Evolutionary conservation across 176 grass and related monocot genomes (phyloP), one percentile per base, ranked within the genome.

Genomic region (Triticum dicoccoides): DNA sequence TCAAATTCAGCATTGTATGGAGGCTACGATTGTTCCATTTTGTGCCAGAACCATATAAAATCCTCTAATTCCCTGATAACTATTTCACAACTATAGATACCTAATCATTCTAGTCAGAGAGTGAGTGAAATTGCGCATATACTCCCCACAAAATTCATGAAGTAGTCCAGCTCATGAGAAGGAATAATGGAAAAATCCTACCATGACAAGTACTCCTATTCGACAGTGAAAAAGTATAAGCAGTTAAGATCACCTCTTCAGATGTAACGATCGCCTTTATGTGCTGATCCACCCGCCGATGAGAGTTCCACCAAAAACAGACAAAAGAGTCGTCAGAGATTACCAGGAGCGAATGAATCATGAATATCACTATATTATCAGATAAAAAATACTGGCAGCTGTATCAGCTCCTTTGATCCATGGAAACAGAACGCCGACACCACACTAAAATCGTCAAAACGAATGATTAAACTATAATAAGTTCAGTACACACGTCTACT

Each of bases 181-280:
- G 2, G 3, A 15, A 35, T 8, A 6, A 41, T 29, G 70, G 29
- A 69, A 84, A 88, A 29, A 10, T 14, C 14, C 32, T 65, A 8
- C 32, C 39, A 80, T 77, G 30, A 81, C 45, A 80, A 83, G 27
- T 30, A 30, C 30, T 30, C 30, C 30, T 30, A 79, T 73, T 59
- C 14, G 3, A 30, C 27, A 63, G 34, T 12, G 15, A 49, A 62
- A 51, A 77, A 62, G 42, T 1, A 21, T 54, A 65, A 27, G 49
- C 24, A 87, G 72, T 44, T 68, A 80, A n/a, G 47, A 17, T 76
- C 89, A 99, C 97, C 97, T 99, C 94, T 62, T 99, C 94, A 8
- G 94, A 90, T 68, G 97, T 99, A 86, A 99, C 93, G 62, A 99
- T 99, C 45, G 97, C 97, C 91, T 99, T 99, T 81, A 97, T 97